A percentile compares a stretch with the other conserved stretches of the same genome.
Conservation (phyloP, 1,284 basidiomycete genomes). For the Wallemia ichthyophaga region DNA sequence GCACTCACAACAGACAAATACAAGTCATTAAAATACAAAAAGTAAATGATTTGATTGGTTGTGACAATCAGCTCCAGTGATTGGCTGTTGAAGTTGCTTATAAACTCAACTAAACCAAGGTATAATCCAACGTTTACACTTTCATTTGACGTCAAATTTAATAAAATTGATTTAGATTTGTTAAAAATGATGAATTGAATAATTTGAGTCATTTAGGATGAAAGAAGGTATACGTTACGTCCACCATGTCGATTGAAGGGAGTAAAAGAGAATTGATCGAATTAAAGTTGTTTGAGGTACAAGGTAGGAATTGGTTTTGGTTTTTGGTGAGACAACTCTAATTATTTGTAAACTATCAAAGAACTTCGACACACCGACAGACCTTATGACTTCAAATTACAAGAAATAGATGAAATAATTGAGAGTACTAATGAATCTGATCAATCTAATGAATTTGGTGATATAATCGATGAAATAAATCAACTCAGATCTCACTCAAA, state of each 20-base stretch:
- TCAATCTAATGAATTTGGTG: conserved; percentile 14
- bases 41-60: not conserved
- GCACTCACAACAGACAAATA: too few species aligned
- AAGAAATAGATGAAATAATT: not conserved
- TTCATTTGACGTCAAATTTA: not conserved
- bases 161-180: not conserved
- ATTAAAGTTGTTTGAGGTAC: not conserved
- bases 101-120: not conserved
- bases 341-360: not conserved
- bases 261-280: not conserved
- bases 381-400: too few species aligned
- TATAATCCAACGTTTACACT: not conserved
- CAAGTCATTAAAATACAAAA: not conserved
- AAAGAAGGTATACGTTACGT: too few species aligned
- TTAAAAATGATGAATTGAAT: not conserved
- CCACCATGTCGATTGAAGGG: not conserved
- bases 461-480: conserved; percentile 46
- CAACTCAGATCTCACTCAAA: conserved; percentile 61
- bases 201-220: not conserved
- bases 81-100: not conserved
- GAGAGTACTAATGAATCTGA: not conserved
- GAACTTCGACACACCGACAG: too few species aligned
- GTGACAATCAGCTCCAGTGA: not conserved
- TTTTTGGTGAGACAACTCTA: not conserved
- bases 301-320: not conserved